phyloP scores from a whole-genome alignment of 768 basidiomycete species.

The Tubosaeta sp. region DNA sequence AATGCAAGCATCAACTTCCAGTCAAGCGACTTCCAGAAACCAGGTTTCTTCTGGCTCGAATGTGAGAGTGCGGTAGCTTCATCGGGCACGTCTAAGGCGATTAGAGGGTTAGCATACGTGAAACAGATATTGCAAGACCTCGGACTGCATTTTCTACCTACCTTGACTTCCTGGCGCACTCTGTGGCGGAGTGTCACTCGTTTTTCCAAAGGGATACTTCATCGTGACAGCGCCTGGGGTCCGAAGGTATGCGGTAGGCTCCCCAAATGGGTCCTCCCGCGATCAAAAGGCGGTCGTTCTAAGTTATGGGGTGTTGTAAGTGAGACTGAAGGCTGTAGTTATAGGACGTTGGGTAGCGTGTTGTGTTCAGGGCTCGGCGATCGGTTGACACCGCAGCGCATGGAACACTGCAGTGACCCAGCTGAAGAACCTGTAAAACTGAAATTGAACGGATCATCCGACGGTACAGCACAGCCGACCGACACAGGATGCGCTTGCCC shows the following conservation, averaged over 20 bases:
- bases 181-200: not conserved
- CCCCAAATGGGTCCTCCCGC: not conserved
- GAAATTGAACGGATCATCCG: not conserved
- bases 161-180: slow-evolving; percentile 1
- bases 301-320: not conserved
- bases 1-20: slow-evolving; percentile 34
- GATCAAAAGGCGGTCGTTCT: not conserved
- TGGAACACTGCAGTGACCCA: not conserved
- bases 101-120: not conserved
- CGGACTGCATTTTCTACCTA: not conserved
- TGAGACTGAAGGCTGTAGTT: not conserved
- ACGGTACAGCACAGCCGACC: not conserved
- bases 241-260: not conserved
- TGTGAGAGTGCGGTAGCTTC: not conserved
- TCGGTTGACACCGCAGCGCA: slow-evolving; percentile 1
- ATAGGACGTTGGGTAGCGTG: not conserved
- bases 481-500: not conserved
- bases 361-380: not conserved
- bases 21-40: slow-evolving; percentile 27
- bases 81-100: slow-evolving; percentile 1
- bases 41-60: slow-evolving; percentile 1
- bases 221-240: slow-evolving; percentile 1
- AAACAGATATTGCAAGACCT: not conserved
- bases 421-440: not conserved
- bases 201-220: slow-evolving; percentile 9